Percentiles rank a stretch among this genome's conserved stretches.
Evolutionary conservation across 768 basidiomycete species (phyloP).

Genomic region (Lepiota subincarnata): DNA sequence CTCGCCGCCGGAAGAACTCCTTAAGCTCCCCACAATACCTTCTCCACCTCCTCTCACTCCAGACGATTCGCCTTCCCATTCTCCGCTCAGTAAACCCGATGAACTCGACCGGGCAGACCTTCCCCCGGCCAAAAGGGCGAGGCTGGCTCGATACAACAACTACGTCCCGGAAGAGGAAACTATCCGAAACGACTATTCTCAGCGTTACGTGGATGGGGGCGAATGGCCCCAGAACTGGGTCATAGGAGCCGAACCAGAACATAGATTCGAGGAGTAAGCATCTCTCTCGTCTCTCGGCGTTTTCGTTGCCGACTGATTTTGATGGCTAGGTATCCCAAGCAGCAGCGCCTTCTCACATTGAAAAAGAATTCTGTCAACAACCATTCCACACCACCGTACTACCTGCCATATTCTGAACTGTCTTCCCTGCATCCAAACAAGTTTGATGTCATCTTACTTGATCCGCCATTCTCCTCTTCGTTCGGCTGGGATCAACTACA

Average conservation of each 20-base stretch:
- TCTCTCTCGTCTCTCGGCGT: conserved; percentile 3
- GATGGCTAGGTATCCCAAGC: conserved; percentile 81
- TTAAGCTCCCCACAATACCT: conserved; percentile 54
- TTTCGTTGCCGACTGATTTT: neutral
- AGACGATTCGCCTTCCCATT: conserved; percentile 42
- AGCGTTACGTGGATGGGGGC: conserved; percentile 85
- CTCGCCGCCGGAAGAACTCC: conserved; percentile 51
- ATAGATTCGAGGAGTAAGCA: conserved; percentile 89
- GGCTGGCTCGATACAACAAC: conserved; percentile 66
- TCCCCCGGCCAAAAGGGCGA: conserved; percentile 71
- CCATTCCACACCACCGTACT: conserved; percentile 69
- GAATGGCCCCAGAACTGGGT: conserved; percentile 96
- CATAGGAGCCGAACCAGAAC: conserved; percentile 81
- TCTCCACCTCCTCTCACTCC: conserved; percentile 54
- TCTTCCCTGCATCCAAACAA: conserved; percentile 57
- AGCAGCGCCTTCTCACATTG: conserved; percentile 75
- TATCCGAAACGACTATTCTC: conserved; percentile 92
- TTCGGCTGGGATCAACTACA: conserved; percentile 85
- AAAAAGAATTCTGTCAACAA: conserved; percentile 76
- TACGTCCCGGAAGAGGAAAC: conserved; percentile 95
- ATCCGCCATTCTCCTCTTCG: conserved; percentile 84
- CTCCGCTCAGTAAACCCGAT: conserved; percentile 39
- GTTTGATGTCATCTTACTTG: conserved; percentile 90
- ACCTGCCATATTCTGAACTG: conserved; percentile 59
- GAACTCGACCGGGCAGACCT: conserved; percentile 15